phyloP scores from a whole-genome alignment of 352 stramenopile genomes.

The Globisporangium irregulare region DNA sequence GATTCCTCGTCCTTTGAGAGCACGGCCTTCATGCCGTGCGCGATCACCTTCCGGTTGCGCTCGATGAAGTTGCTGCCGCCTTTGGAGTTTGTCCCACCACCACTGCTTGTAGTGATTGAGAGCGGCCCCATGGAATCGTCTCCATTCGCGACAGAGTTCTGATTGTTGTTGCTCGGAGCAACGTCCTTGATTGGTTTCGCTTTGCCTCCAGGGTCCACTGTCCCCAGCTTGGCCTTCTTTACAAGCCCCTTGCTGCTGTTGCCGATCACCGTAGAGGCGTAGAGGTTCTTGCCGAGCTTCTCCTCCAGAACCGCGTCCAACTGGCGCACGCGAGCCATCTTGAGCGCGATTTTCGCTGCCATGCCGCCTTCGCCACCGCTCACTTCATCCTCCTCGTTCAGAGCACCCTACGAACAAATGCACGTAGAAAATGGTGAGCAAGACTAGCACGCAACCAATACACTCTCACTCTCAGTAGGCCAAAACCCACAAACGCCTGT shows the following conservation, averaged over 20 bases:
- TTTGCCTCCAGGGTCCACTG: neutral
- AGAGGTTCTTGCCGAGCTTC: conserved; percentile 62
- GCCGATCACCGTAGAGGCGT: conserved; percentile 20
- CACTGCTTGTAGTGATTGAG: neutral
- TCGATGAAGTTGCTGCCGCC: conserved; percentile 40
- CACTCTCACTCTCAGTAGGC: neutral
- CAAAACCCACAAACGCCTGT: conserved; percentile 49
- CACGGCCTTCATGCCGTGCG: conserved; percentile 47
- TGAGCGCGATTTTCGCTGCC: conserved; percentile 65
- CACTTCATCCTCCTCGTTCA: conserved; percentile 40
- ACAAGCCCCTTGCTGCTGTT: conserved; percentile 19
- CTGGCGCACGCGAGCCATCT: conserved; percentile 63
- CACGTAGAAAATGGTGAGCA: neutral
- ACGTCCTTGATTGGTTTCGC: neutral
- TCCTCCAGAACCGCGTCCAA: conserved; percentile 57
- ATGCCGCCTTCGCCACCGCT: conserved; percentile 25
- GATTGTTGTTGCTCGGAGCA: conserved; percentile 8
- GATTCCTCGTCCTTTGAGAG: conserved; percentile 57
- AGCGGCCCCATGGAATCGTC: neutral
- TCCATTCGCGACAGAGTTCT: neutral
- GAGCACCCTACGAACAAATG: conserved; percentile 26
- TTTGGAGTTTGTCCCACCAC: neutral
- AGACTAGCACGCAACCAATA: neutral
- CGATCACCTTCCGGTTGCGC: conserved; percentile 48
- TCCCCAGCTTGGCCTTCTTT: neutral